Conservation (phyloP, 2,329 filamentous ascomycete species). For the Xylariaceae sp. region DNA sequence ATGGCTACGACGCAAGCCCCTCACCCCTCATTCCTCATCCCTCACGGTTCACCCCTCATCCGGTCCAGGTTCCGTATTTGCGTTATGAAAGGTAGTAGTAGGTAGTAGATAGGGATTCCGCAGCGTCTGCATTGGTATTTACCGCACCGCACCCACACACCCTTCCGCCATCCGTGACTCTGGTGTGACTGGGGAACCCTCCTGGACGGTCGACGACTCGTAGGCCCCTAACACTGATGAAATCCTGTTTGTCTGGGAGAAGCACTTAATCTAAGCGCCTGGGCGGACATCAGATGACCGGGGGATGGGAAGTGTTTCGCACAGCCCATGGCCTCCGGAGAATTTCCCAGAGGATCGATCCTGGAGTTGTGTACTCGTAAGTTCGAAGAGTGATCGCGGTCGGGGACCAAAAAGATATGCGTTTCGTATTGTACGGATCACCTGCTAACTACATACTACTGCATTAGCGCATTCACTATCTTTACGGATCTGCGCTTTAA, state of each 20-base stretch:
- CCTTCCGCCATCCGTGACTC: neutral
- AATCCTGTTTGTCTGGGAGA: conserved; percentile 13
- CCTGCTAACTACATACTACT: too few species aligned
- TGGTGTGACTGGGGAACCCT: conserved; percentile 12
- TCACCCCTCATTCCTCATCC: neutral
- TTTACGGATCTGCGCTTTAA: too few species aligned
- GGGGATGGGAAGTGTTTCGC: conserved; percentile 12
- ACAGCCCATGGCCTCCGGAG: conserved; percentile 5
- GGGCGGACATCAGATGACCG: conserved; percentile 18
- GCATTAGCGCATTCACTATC: neutral
- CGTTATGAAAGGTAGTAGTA: neutral
- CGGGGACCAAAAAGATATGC: too few species aligned
- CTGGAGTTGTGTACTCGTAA: too few species aligned
- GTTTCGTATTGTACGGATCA: too few species aligned
- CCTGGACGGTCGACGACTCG: conserved; percentile 2
- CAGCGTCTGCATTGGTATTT: neutral
- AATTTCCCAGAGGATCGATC: neutral
- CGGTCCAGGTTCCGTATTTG: neutral
- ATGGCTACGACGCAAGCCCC: neutral
- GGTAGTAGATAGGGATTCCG: neutral
- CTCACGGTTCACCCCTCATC: too few species aligned
- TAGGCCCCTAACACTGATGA: neutral
- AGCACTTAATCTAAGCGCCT: conserved; percentile 10
- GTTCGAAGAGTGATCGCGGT: too few species aligned
- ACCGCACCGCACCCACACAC: conserved; percentile 1